Conservation (phyloP, 345 rosid species). For the Pistacia atlantica region DNA sequence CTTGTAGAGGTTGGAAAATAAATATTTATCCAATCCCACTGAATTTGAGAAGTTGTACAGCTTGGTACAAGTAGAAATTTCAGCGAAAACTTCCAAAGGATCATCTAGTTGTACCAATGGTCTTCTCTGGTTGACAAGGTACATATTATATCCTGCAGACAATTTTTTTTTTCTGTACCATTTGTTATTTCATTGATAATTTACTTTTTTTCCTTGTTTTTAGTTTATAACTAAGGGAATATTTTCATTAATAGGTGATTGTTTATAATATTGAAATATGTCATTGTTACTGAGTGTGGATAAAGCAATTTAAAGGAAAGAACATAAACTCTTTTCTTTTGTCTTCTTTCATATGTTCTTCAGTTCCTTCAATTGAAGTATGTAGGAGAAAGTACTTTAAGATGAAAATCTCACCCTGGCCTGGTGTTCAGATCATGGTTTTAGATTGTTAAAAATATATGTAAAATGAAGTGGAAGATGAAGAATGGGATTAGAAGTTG, state of each 20-base stretch:
- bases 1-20: slow-evolving; percentile 82
- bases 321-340: background rate
- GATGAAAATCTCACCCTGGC: background rate
- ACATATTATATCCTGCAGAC: background rate
- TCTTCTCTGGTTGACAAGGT: slow-evolving; percentile 98
- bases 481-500: background rate
- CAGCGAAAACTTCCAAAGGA: slow-evolving; percentile 70
- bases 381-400: background rate
- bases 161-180: background rate
- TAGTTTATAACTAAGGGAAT: background rate
- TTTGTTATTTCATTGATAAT: background rate
- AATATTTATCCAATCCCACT: slow-evolving; percentile 63
- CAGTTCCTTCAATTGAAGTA: background rate
- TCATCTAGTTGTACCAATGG: slow-evolving; percentile 96
- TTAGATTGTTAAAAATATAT: background rate
- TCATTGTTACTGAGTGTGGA: background rate
- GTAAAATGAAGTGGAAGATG: background rate
- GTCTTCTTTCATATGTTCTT: background rate
- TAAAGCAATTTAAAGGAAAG: background rate
- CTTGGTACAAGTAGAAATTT: slow-evolving; percentile 79
- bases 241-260: background rate
- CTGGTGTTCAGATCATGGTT: background rate
- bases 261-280: background rate
- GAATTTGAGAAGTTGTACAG: slow-evolving; percentile 68
- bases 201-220: background rate